Base-by-base conservation (phyloP, 208 protist genomes). In the Wallacemonas sp. region DNA sequence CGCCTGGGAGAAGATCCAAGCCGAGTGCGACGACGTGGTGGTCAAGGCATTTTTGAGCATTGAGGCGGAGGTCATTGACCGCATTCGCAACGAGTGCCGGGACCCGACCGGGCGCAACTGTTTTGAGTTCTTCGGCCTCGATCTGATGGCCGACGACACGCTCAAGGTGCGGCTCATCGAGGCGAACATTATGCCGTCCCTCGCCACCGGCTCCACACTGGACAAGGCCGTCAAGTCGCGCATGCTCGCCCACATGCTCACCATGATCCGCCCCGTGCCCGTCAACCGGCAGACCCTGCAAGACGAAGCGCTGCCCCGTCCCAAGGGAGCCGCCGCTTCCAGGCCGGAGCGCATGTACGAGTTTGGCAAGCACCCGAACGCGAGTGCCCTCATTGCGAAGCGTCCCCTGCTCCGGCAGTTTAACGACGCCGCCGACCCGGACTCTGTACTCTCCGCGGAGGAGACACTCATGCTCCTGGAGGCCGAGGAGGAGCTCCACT, bases 11-110 rank as follows among this genome's bases (percentile, higher is more conserved):
- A 79, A 57, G 41, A 92, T 95, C 36, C 66, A 88, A 72, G 28
- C 57, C 11, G 82, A 81, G 42, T 87, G 89, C 61, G 77, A 96
- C 18, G 88, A 95, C 70, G 86, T 93, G 22, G 86, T 97, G 23
- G 83, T 98, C 61, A 97, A 98, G 68, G 86, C 93, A 0, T 85
- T 98, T 31, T 77, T 97, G n/a, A 89, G 87, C 54, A 93, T 95
- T 52, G 91, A 95, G 71, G 74, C 81, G 54, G 84, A 87, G 32
- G 91, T 97, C 3, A 64, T 91, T 25, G 67, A 90, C 44, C 84
- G 88, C 38, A 59, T 93, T 41, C 77, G 77, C 8, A 72, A 63
- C 54, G 81, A 82, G 54, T 94, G 86, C 62, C 41, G 66, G 2
- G 81, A 95, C 65, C 74, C 70, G 50, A 93, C 76, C 44, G 90